Conservation (phyloP, 2,329 filamentous ascomycete species). For the Berkeleyomyces basicola region DNA sequence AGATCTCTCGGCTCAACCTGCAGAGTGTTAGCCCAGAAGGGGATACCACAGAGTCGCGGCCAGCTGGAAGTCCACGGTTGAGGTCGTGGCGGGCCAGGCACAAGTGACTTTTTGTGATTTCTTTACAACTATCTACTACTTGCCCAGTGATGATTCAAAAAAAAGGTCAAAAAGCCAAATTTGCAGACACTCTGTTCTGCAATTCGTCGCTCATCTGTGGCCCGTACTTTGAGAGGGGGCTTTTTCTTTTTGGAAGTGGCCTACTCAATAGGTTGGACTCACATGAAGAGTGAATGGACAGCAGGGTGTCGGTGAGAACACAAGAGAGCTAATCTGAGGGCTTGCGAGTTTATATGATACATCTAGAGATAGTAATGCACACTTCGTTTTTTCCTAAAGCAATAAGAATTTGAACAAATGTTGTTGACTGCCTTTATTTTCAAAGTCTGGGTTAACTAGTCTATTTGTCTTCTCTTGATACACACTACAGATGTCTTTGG, state of each 20-base stretch:
- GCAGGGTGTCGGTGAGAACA: conserved; percentile 34
- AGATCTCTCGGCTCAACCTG: not conserved
- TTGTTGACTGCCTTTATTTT: conserved; percentile 7
- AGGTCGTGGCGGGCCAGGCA: not conserved
- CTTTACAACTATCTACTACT: conserved; percentile 8
- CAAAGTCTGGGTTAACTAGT: not conserved
- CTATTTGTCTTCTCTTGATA: not conserved
- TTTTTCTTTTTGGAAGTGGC: not conserved
- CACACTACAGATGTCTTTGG: not conserved
- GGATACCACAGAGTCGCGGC: not conserved
- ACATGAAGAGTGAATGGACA: not conserved
- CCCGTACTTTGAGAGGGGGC: not conserved
- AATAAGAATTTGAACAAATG: not conserved
- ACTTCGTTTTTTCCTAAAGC: not conserved
- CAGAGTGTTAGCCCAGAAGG: not conserved
- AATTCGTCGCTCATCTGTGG: not conserved
- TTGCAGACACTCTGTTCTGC: conserved; percentile 27
- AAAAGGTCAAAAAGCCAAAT: conserved; percentile 40
- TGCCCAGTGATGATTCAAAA: conserved; percentile 32
- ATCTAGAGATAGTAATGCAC: not conserved
- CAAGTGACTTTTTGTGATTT: not conserved
- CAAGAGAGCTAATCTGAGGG: conserved; percentile 42
- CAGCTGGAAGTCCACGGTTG: not conserved
- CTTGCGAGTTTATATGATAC: conserved; percentile 12
- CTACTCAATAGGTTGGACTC: not conserved